Evolutionary conservation across 169 alveolate genomes (phyloP), one percentile per base, ranked within the genome.

Genomic region (Babesia divergens): DNA sequence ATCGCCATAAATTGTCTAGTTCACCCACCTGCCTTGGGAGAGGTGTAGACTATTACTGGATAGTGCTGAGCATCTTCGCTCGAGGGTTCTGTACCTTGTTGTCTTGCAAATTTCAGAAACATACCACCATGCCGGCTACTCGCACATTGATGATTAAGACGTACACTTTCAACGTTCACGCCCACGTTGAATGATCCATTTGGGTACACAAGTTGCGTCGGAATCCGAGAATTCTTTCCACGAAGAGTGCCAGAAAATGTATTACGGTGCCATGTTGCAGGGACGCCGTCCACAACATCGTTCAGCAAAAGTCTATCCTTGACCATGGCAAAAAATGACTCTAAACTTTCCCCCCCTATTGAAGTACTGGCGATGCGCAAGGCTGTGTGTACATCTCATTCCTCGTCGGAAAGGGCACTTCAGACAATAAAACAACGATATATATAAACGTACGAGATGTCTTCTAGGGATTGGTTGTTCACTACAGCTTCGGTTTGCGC

Each of bases 241-340:
- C 20, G 52, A 32, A 46, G 22, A 28, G 65, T 42, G 28, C 31
- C 53, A 8, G 84, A 69, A 11, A 80, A 35, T 6, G 80, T 64
- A 46, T 65, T 59, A 44, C 88, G 67, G 26, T 70, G 62, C 88
- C 88, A 80, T 4, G 75, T 64, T 13, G 88, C 83, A 18, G 88
- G 84, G 52, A 42, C 50, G 26, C 88, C 88, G 18, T 49, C 72
- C 24, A 40, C 76, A 14, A 80, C 40, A 29, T 80, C 71, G 18
- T 56, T 32, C 8, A 80, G 26, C 52, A 69, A 55, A 9, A 80
- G 67, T 18, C 88, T 35, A 47, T 80, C 84, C 26, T 66, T 37
- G 32, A 65, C 64, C 72, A 80, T 80, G 9, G 50, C 38, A 4
- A n/a, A n/a, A n/a, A n/a, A n/a, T n/a, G n/a, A n/a, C n/a, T n/a